Conservation (phyloP, 2,329 filamentous ascomycete genomes). For the Clonostachys solani region DNA sequence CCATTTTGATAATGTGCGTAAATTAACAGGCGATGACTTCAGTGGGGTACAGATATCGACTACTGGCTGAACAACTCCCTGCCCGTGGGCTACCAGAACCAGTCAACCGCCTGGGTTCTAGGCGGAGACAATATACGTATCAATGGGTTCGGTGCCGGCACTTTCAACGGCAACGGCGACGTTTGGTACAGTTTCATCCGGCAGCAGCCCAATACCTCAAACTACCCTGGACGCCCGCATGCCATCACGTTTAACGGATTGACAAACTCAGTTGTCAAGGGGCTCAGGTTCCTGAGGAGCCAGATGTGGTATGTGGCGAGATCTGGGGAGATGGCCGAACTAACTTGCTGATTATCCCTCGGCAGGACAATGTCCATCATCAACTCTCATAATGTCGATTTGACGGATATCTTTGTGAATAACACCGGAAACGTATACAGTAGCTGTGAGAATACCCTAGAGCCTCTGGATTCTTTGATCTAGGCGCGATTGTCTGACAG, state of each 20-base stretch:
- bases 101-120: constrained; percentile 40
- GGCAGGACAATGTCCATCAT: constrained; percentile 20
- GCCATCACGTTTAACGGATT: constrained; percentile 9
- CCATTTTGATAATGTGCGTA: no score
- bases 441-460: not conserved
- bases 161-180: constrained; percentile 49
- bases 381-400: constrained; percentile 30
- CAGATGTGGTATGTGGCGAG: constrained; percentile 47
- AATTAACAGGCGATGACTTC: constrained; percentile 5
- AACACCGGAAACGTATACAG: constrained; percentile 17
- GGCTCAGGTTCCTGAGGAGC: constrained; percentile 39
- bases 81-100: constrained; percentile 41
- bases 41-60: constrained; percentile 26
- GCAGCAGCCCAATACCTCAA: constrained; percentile 15
- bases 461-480: not conserved
- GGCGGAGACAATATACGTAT: constrained; percentile 42
- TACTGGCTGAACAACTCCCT: constrained; percentile 45
- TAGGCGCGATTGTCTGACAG: not conserved
- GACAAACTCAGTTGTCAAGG: constrained; percentile 26
- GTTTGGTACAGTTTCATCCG: constrained; percentile 43
- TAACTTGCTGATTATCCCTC: constrained; percentile 10
- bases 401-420: constrained; percentile 42
- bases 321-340: no score
- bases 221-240: constrained; percentile 28
- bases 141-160: constrained; percentile 40